Conservation (phyloP, 208 protist species). For the Lotmaria passim region DNA sequence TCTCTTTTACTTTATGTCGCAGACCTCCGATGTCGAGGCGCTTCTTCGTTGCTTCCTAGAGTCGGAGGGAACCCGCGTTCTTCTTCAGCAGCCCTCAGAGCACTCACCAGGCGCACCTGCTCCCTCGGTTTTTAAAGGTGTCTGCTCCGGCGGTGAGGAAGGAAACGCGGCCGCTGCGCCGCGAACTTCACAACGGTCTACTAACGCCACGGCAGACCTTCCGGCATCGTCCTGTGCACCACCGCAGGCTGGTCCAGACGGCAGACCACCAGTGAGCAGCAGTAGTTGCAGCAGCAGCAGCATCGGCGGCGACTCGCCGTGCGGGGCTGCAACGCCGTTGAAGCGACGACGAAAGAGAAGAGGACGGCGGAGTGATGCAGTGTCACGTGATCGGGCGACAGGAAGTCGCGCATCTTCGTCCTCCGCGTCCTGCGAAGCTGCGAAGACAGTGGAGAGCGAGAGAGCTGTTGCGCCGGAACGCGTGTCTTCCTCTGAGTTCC, state of each 20-base stretch:
- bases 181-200: neutral
- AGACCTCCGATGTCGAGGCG: constrained; percentile 8
- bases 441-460: neutral
- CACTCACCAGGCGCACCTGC: too few relatives aligned
- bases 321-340: neutral
- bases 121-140: neutral
- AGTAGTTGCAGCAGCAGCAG: too few relatives aligned
- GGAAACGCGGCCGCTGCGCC: neutral
- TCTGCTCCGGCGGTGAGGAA: too few relatives aligned
- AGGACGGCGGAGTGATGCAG: neutral
- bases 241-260: neutral
- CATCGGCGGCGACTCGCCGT: neutral
- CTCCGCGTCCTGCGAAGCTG: neutral
- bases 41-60: constrained; percentile 18
- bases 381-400: neutral
- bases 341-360: too few relatives aligned
- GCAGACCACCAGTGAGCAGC: neutral
- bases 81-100: neutral
- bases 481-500: neutral
- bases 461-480: neutral
- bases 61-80: neutral
- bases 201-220: neutral
- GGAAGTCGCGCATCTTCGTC: neutral
- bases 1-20: constrained; percentile 17
- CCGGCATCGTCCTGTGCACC: too few relatives aligned